These are phyloP conservation scores for Saccharomycopsis malanga DNA, from an alignment of 805 yeast genomes.

Conservation along the genomic window DNA sequence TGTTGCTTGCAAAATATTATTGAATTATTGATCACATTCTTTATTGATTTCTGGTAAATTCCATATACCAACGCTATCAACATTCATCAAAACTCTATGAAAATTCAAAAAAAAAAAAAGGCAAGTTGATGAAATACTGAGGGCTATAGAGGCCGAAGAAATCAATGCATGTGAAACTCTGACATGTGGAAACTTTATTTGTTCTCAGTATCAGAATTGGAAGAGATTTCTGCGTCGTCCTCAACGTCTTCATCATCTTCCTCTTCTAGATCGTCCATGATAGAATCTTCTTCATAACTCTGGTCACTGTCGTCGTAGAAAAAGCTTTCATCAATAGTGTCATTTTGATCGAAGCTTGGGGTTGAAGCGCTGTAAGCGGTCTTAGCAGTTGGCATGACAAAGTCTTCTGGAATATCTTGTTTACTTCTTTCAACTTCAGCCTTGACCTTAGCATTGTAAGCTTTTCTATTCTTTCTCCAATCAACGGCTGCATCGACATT, in stretches of 20 bases:
- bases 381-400: conserved; percentile 68
- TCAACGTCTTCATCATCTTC: conserved; percentile 57
- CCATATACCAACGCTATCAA: too few species aligned
- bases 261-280: conserved; percentile 47
- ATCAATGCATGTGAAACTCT: not conserved
- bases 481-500: conserved; percentile 93
- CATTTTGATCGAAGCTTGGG: conserved; percentile 31
- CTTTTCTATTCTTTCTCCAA: conserved; percentile 74
- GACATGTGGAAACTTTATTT: not conserved
- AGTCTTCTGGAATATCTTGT: conserved; percentile 81
- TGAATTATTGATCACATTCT: too few species aligned
- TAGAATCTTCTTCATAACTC: conserved; percentile 49
- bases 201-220: not conserved
- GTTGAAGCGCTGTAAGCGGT: conserved; percentile 42
- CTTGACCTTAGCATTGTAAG: conserved; percentile 65
- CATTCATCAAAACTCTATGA: not conserved
- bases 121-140: not conserved
- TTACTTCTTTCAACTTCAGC: conserved; percentile 80
- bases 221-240: conserved; percentile 28
- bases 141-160: too few species aligned
- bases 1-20: too few species aligned
- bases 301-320: conserved; percentile 82
- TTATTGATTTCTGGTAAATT: too few species aligned
- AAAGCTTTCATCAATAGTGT: conserved; percentile 68
- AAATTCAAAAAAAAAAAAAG: not conserved